These are phyloP conservation scores for Terana coerulea DNA, from an alignment of 768 basidiomycete genomes.

Conservation along the genomic window DNA sequence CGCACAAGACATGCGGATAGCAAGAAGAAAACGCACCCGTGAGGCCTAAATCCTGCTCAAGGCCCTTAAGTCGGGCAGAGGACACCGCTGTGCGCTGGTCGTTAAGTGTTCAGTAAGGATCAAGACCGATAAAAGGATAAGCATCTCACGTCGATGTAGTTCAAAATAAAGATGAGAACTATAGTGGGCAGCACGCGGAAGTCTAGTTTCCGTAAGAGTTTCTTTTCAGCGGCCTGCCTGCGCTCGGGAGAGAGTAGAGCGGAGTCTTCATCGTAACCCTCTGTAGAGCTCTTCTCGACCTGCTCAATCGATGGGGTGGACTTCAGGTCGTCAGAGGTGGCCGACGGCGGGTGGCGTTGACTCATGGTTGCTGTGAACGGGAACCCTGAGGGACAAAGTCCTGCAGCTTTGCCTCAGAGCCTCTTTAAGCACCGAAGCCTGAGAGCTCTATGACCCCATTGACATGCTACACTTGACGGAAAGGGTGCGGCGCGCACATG, in stretches of 20 bases:
- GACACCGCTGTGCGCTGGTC: constrained; percentile 37
- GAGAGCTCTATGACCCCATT: too few species aligned
- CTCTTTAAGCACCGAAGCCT: too few species aligned
- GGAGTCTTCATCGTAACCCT: constrained; percentile 10
- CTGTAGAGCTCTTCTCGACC: constrained; percentile 7
- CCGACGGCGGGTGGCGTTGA: not conserved
- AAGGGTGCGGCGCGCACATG: too few species aligned
- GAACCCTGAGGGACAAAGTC: too few species aligned
- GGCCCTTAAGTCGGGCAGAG: constrained; percentile 36
- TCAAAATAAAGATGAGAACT: constrained; percentile 59
- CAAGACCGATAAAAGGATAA: not conserved
- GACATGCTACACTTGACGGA: too few species aligned
- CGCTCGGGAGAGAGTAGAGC: constrained; percentile 21
- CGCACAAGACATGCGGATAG: too few species aligned
- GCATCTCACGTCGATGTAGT: constrained; percentile 58
- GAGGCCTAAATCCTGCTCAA: constrained; percentile 36
- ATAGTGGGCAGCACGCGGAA: constrained; percentile 52
- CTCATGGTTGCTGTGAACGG: not conserved
- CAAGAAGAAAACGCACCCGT: constrained; percentile 19
- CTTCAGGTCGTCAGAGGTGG: constrained; percentile 2
- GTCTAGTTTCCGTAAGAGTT: constrained; percentile 55
- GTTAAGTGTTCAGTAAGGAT: not conserved
- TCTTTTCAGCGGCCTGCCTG: constrained; percentile 27
- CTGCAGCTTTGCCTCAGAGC: too few species aligned
- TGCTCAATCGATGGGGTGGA: constrained; percentile 5